Conservation (phyloP, 176 grass and related monocot species). For the Avena eriantha region DNA sequence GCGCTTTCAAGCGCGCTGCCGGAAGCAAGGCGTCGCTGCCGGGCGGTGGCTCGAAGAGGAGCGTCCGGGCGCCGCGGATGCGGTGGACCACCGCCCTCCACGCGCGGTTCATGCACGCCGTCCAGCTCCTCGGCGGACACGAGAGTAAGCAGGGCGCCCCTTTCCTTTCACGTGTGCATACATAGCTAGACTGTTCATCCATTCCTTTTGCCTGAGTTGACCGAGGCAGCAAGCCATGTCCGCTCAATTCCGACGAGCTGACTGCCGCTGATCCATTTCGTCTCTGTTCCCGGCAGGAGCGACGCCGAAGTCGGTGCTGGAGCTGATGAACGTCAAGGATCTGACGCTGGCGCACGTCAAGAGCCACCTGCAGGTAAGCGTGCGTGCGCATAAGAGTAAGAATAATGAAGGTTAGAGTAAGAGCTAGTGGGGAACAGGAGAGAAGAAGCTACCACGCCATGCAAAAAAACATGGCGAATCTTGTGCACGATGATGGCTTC, state of each 20-base stretch:
- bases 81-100: slow-evolving; percentile 94
- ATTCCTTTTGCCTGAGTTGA: not conserved
- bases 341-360: slow-evolving; percentile 97
- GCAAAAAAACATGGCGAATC: slow-evolving; percentile 37
- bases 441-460: slow-evolving; percentile 42
- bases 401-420: not conserved
- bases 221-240: not conserved
- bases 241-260: slow-evolving; percentile 40
- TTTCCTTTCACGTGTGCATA: not conserved
- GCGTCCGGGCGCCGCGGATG: slow-evolving; percentile 87
- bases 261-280: not conserved
- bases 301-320: slow-evolving; percentile 97
- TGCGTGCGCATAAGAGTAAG: not conserved
- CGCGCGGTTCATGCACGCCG: slow-evolving; percentile 89
- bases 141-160: slow-evolving; percentile 63
- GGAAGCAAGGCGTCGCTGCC: not conserved
- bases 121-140: slow-evolving; percentile 96
- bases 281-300: slow-evolving; percentile 64
- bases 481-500: slow-evolving; percentile 43
- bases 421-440: not conserved
- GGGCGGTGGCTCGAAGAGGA: slow-evolving; percentile 59
- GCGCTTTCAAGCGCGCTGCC: slow-evolving; percentile 69
- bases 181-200: not conserved
- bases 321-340: slow-evolving; percentile 99
- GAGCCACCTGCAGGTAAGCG: slow-evolving; percentile 95